Evolutionary conservation across 495 filamentous ascomycete genomes (phyloP), one percentile per base, ranked within the genome.

Genomic region (Glonium stellatum): DNA sequence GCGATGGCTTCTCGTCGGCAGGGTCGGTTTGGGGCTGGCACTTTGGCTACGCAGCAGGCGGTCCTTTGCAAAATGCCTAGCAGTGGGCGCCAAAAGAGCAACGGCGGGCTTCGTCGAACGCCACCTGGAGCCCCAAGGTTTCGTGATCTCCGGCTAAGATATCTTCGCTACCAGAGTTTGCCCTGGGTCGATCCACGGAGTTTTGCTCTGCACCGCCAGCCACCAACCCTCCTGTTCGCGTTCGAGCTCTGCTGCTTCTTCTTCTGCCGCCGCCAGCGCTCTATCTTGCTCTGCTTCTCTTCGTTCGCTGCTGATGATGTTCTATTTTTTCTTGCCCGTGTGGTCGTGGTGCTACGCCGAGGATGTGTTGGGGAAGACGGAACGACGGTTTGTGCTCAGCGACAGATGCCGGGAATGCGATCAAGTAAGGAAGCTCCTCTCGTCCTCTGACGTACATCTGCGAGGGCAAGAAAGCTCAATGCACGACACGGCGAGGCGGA

Each of bases 401-500:
- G 56, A 31, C 56, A 64, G 39, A 47, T 59, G 57, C 61, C 61
- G 57, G 62, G 41, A 58, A 58, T 48, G 62, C 55, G 55, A 44
- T 55, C 58, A 62, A 66, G 55, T 51, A 62, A 63, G 64, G 60
- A 62, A 66, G 59, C 59, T 59, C 12, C 42, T 37, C 50, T 51
- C 54, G 55, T 42, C 55, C 46, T 51, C 59, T 56, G 60, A 56
- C 44, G 57, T 27, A 57, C 51, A 54, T 60, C 49, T 48, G 54
- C 55, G 51, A 57, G 44, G 59, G 39, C 44, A 60, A 18, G 50
- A 19, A 11, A 4, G 18, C 21, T 4, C 19, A 15, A 22, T n/a
- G 47, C 35, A 19, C 54, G 37, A 31, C 42, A 60, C 51, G 44
- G 50, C 51, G 51, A 42, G 44, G 57, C 56, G 48, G 49, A 54